Conservation (phyloP, 768 basidiomycete species). For the Phaeotremella fagi region DNA sequence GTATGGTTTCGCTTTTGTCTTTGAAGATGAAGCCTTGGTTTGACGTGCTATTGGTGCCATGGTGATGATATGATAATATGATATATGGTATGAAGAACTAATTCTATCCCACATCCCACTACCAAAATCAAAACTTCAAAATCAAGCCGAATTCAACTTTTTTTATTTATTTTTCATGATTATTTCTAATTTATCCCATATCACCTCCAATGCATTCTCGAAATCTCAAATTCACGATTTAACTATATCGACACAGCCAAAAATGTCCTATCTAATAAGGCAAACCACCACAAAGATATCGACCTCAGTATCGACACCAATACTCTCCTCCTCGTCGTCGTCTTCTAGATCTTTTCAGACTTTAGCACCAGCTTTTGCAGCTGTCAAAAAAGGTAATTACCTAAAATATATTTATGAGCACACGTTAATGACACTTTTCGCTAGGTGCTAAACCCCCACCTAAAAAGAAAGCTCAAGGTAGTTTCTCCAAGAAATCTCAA, state of each 20-base stretch:
- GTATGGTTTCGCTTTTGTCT: slow-evolving; percentile 5
- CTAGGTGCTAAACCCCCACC: slow-evolving; percentile 4
- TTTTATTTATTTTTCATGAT: slow-evolving; percentile 10
- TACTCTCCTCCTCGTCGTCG: background rate
- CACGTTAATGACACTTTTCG: too few relatives aligned
- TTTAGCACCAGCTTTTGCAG: slow-evolving; percentile 17
- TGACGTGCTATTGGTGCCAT: background rate
- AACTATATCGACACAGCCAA: too few relatives aligned
- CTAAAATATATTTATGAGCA: too few relatives aligned
- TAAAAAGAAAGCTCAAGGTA: slow-evolving; percentile 14
- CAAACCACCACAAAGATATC: too few relatives aligned
- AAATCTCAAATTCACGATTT: too few relatives aligned
- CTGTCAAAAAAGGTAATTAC: slow-evolving; percentile 17
- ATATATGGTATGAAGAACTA: too few relatives aligned
- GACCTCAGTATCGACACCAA: slow-evolving; percentile 5
- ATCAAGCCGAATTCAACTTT: slow-evolving; percentile 2
- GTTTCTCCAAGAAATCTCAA: slow-evolving; percentile 10
- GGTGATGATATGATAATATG: background rate
- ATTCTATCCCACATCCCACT: too few relatives aligned
- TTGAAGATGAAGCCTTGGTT: background rate
- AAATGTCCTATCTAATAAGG: too few relatives aligned
- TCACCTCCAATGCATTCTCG: too few relatives aligned
- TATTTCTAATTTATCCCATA: slow-evolving; percentile 24
- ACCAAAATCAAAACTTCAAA: too few relatives aligned
- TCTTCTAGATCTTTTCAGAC: slow-evolving; percentile 19